Conservation (phyloP, 495 filamentous ascomycete species). For the Hypoxylon fragiforme region DNA sequence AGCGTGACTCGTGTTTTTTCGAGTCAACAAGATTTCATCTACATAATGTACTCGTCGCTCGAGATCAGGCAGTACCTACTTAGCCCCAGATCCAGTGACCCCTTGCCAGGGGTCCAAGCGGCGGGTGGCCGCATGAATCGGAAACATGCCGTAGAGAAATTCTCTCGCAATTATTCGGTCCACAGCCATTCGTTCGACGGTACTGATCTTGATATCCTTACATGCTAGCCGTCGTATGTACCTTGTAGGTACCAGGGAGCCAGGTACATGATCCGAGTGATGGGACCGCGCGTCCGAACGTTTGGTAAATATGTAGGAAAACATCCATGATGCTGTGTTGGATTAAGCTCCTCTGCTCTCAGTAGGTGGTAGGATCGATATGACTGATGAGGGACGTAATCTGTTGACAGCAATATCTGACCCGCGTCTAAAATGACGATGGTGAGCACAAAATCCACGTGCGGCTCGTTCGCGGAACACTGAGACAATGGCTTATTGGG, state of each 20-base stretch:
- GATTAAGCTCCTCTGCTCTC: no score
- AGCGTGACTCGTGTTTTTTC: conserved; percentile 5
- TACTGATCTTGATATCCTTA: not conserved
- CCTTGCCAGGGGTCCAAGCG: conserved; percentile 18
- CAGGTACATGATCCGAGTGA: conserved; percentile 13
- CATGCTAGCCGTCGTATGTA: conserved; percentile 13
- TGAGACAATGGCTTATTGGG: conserved; percentile 37
- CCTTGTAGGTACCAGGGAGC: no score
- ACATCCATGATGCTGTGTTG: no score
- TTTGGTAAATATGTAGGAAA: no score
- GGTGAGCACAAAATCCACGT: conserved; percentile 40
- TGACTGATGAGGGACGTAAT: no score
- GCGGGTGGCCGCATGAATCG: conserved; percentile 35
- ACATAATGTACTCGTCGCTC: conserved; percentile 21
- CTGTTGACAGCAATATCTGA: conserved; percentile 8
- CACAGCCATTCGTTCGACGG: conserved; percentile 5
- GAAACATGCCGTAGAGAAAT: conserved; percentile 25
- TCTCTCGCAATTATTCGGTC: conserved; percentile 2
- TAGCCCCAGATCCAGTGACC: conserved; percentile 32
- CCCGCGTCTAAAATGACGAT: conserved; percentile 18
- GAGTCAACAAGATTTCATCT: conserved; percentile 7
- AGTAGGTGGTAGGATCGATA: no score
- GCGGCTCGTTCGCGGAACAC: conserved; percentile 30
- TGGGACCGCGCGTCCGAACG: conserved; percentile 9
- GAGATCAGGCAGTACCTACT: conserved; percentile 35